Evolutionary conservation across 352 stramenopile species (phyloP).

Genomic region (Globisporangium barbulae): DNA sequence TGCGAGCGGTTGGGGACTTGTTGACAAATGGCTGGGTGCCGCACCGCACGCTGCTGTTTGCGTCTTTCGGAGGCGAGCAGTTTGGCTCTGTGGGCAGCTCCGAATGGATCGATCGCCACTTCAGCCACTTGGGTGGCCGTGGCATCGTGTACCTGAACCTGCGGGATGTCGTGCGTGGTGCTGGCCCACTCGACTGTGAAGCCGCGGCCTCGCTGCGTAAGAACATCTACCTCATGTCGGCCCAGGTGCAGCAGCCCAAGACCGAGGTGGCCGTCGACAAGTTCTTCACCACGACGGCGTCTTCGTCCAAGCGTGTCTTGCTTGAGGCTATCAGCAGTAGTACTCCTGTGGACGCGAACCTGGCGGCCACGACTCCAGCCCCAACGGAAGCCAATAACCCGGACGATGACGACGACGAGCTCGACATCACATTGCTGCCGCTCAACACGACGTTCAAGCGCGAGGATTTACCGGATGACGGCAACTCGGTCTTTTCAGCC

Average conservation of each 20-base stretch:
- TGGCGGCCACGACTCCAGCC: no score
- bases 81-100: constrained; percentile 78
- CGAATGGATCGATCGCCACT: constrained; percentile 81
- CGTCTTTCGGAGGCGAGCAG: constrained; percentile 76
- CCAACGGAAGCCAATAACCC: not conserved
- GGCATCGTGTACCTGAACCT: constrained; percentile 77
- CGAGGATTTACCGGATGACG: constrained; percentile 58
- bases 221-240: constrained; percentile 72
- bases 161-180: constrained; percentile 64
- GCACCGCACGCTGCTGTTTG: constrained; percentile 74
- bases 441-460: constrained; percentile 66
- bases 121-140: constrained; percentile 53
- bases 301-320: not conserved
- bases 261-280: constrained; percentile 34
- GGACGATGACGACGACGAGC: constrained; percentile 22
- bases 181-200: constrained; percentile 61
- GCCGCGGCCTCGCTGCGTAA: constrained; percentile 69
- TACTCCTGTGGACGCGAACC: not conserved
- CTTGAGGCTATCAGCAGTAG: not conserved
- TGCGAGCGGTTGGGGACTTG: constrained; percentile 55
- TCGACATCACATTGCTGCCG: constrained; percentile 39
- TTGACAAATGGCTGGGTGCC: constrained; percentile 69
- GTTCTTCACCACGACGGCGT: constrained; percentile 33
- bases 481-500: constrained; percentile 65
- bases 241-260: constrained; percentile 67